phyloP scores from a whole-genome alignment of 306 rosid genomes.

The peach (Prunus persica) region DNA sequence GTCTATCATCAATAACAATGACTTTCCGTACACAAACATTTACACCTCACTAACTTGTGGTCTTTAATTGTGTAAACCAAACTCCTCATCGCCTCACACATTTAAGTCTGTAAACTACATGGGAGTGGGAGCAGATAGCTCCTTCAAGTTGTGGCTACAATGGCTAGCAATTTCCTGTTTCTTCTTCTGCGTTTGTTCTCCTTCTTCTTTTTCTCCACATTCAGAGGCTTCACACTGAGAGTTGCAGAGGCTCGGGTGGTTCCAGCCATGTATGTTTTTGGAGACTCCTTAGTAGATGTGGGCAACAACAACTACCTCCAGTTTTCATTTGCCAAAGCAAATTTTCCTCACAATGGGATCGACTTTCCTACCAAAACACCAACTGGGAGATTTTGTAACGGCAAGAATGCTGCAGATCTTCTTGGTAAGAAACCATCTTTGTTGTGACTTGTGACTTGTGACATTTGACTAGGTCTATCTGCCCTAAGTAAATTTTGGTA shows the following conservation, averaged over 20 bases:
- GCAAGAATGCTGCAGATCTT: constrained; percentile 76
- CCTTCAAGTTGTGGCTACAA: background rate
- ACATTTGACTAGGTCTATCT: too few species aligned
- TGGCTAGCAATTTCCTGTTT: background rate
- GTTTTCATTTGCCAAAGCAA: constrained; percentile 40
- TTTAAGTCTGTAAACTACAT: too few species aligned
- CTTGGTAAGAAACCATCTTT: constrained; percentile 36
- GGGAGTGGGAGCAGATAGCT: background rate
- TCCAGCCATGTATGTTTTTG: constrained; percentile 39
- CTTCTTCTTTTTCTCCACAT: background rate
- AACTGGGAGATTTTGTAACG: constrained; percentile 65
- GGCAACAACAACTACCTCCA: constrained; percentile 45
- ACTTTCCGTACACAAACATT: background rate
- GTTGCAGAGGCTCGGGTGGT: constrained; percentile 14
- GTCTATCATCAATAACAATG: too few species aligned
- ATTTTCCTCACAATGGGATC: constrained; percentile 57
- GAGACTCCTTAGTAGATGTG: constrained; percentile 45
- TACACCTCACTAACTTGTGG: background rate
- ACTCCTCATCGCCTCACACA: background rate
- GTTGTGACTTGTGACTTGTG: background rate
- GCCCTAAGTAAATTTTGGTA: too few species aligned
- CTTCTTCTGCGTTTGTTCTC: background rate
- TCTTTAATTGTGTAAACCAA: background rate
- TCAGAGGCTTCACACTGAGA: background rate
- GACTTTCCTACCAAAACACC: constrained; percentile 61